phyloP scores from a whole-genome alignment of 2,329 filamentous ascomycete genomes.

The Calonectria multiphialidica region DNA sequence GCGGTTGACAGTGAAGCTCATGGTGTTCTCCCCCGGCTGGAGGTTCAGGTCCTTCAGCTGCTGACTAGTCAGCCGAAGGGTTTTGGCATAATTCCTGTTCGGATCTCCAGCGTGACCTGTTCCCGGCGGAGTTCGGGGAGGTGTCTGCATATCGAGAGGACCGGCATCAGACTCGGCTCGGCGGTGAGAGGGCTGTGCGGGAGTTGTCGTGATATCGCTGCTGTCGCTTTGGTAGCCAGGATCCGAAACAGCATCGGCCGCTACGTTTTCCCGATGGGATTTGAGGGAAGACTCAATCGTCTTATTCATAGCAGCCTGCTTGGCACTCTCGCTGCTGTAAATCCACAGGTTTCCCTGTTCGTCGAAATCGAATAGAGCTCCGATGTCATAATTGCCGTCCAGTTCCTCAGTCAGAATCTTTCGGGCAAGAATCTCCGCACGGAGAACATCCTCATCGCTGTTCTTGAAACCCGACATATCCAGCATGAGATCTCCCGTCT shows the following conservation, averaged over 20 bases:
- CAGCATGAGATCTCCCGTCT: conserved; percentile 93
- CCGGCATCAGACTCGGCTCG: conserved; percentile 77
- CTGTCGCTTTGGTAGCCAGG: conserved; percentile 96
- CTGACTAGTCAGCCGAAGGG: conserved; percentile 92
- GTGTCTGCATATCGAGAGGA: conserved; percentile 68
- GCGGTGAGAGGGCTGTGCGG: conserved; percentile 63
- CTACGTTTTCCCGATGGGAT: conserved; percentile 61
- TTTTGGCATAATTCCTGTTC: conserved; percentile 95
- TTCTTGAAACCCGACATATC: conserved; percentile 98
- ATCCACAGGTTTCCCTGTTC: conserved; percentile 99
- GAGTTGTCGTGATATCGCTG: conserved; percentile 68
- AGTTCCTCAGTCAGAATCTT: conserved; percentile 94
- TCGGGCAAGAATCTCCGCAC: conserved; percentile 92
- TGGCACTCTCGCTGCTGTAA: conserved; percentile 97
- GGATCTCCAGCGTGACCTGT: conserved; percentile 75
- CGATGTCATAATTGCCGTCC: conserved; percentile 96
- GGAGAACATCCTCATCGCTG: conserved; percentile 90
- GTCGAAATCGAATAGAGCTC: conserved; percentile 93
- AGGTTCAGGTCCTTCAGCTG: conserved; percentile 89
- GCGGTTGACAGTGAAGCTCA: conserved; percentile 97
- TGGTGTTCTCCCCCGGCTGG: conserved; percentile 87
- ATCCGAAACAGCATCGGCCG: conserved; percentile 88
- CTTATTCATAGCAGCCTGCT: conserved; percentile 84
- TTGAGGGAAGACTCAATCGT: conserved; percentile 65
- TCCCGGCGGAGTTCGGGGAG: conserved; percentile 77